These are phyloP conservation scores for Fraxinus quadrangulata DNA, from an alignment of 257 asterid species.

Conservation along the genomic window DNA sequence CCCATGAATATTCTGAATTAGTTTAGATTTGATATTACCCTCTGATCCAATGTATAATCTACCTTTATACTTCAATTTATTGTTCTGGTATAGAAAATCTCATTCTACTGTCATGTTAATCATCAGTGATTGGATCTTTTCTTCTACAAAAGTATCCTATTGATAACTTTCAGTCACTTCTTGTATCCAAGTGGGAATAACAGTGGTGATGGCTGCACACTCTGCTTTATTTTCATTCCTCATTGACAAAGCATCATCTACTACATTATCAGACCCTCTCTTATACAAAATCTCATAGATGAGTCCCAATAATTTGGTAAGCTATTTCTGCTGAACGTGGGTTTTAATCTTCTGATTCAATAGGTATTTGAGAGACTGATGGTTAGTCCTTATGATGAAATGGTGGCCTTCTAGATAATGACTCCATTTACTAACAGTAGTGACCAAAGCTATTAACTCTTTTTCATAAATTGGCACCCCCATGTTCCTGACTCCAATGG, in stretches of 20 bases:
- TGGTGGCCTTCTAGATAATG: background rate
- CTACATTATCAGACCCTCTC: too few relatives aligned
- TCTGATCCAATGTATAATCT: background rate
- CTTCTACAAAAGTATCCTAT: background rate
- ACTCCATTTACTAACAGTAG: background rate
- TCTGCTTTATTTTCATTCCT: too few relatives aligned
- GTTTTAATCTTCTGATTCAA: background rate
- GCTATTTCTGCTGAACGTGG: background rate
- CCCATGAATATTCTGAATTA: background rate
- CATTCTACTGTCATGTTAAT: too few relatives aligned
- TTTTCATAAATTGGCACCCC: too few relatives aligned
- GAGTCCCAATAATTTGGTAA: too few relatives aligned
- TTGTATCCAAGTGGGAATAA: background rate
- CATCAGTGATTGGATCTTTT: background rate
- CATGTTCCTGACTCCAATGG: too few relatives aligned
- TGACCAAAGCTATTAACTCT: background rate
- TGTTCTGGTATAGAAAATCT: fast-evolving
- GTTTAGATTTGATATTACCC: background rate
- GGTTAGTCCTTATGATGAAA: background rate
- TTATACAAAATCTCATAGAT: too few relatives aligned
- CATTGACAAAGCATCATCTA: too few relatives aligned
- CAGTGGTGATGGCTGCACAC: too few relatives aligned
- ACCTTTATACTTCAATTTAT: background rate
- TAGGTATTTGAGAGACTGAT: background rate
- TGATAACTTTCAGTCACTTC: background rate